A percentile compares a stretch with the other conserved stretches of the same genome.
phyloP scores from a whole-genome alignment of 2,329 filamentous ascomycete species.

The Fusarium floridanum region DNA sequence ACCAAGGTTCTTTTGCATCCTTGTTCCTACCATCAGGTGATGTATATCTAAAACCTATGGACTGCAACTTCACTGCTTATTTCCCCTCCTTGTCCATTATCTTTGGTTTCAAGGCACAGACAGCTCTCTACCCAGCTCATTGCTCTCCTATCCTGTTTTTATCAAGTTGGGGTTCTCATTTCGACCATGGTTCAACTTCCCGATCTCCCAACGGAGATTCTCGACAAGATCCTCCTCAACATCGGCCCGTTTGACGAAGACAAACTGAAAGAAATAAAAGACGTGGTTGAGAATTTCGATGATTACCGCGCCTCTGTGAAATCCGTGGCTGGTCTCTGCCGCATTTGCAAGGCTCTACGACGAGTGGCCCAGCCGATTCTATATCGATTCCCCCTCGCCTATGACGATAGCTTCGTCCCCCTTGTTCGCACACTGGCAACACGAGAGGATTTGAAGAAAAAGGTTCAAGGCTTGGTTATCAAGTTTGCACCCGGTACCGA shows the following conservation, averaged over 20 bases:
- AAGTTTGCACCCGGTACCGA: no score
- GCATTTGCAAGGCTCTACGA: not conserved
- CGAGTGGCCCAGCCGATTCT: not conserved
- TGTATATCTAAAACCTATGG: not conserved
- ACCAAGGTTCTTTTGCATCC: not conserved
- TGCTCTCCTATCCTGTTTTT: not conserved
- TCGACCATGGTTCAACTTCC: not conserved
- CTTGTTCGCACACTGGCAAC: not conserved
- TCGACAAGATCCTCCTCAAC: not conserved
- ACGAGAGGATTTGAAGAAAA: not conserved
- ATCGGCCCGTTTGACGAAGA: not conserved
- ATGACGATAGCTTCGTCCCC: not conserved
- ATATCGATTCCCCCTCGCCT: not conserved
- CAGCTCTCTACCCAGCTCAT: not conserved
- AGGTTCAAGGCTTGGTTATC: not conserved
- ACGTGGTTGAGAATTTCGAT: not conserved
- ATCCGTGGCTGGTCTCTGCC: not conserved
- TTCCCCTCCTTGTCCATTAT: not conserved
- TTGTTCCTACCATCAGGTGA: not conserved
- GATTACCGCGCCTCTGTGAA: not conserved
- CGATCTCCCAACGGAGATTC: not conserved
- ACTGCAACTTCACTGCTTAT: not conserved
- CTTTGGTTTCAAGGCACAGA: not conserved
- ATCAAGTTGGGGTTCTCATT: not conserved
- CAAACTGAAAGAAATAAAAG: not conserved